These are phyloP conservation scores for Saccharomycopsis oosterbeekiorum DNA, from an alignment of 805 yeast genomes.

Conservation along the genomic window DNA sequence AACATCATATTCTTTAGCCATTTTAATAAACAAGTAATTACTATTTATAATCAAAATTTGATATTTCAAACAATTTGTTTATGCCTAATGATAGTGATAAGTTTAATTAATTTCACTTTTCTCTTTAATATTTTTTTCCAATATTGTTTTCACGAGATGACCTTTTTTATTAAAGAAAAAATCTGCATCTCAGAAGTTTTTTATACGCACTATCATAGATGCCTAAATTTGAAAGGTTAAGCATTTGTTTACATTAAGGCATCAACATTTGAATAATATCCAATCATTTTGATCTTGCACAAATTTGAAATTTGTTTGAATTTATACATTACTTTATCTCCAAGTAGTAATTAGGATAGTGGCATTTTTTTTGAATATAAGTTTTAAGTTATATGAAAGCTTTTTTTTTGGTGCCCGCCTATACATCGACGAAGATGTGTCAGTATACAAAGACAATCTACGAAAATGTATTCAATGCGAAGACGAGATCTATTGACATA, in stretches of 20 bases:
- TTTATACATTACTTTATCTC: neutral
- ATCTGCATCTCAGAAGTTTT: neutral
- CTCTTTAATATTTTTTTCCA: neutral
- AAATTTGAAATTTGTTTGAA: neutral
- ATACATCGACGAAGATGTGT: too few relatives aligned
- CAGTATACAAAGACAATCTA: too few relatives aligned
- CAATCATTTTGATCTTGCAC: neutral
- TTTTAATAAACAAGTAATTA: neutral
- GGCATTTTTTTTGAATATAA: too few relatives aligned
- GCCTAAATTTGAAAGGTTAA: too few relatives aligned
- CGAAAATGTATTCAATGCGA: too few relatives aligned
- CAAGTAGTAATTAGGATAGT: too few relatives aligned
- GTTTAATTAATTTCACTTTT: neutral
- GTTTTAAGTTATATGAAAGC: too few relatives aligned
- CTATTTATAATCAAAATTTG: too few relatives aligned
- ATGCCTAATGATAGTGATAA: too few relatives aligned
- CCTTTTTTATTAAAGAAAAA: neutral
- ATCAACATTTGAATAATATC: neutral
- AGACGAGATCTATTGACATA: too few relatives aligned
- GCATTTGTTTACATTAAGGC: too few relatives aligned
- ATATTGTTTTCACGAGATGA: neutral
- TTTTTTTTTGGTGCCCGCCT: neutral
- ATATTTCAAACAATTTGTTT: too few relatives aligned
- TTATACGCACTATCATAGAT: neutral
- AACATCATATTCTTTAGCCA: constrained; percentile 8